phyloP scores from a whole-genome alignment of 257 asterid genomes.

The Datura wrightii region DNA sequence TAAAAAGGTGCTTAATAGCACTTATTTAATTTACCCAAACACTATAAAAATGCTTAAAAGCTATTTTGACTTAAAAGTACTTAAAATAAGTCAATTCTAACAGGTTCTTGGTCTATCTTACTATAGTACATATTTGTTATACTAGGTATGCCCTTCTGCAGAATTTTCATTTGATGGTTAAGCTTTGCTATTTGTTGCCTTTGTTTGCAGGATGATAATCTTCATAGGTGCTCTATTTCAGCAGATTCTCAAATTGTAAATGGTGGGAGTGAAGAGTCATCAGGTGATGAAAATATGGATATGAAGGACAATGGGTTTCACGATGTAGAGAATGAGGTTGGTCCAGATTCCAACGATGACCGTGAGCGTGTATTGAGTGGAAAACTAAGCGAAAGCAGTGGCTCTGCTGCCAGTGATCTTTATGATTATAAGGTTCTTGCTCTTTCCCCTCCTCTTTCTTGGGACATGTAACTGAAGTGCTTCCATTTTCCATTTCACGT shows the following conservation, averaged over 20 bases:
- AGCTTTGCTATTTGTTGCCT: constrained; percentile 32
- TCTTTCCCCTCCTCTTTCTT: constrained; percentile 28
- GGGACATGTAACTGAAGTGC: not conserved
- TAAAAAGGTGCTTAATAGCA: too few species aligned
- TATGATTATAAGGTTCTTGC: constrained; percentile 81
- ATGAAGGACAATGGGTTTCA: constrained; percentile 76
- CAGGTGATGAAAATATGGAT: constrained; percentile 71
- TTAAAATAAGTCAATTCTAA: too few species aligned
- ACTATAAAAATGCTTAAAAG: too few species aligned
- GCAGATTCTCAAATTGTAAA: constrained; percentile 78
- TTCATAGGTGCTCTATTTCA: constrained; percentile 80
- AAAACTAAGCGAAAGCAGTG: constrained; percentile 89
- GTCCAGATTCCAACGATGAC: constrained; percentile 72
- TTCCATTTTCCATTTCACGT: not conserved
- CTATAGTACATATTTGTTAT: constrained; percentile 8
- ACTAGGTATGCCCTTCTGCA: not conserved
- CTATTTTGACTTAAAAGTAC: too few species aligned
- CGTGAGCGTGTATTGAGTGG: constrained; percentile 84
- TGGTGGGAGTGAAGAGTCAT: constrained; percentile 74
- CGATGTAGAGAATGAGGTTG: constrained; percentile 87
- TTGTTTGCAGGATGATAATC: constrained; percentile 68
- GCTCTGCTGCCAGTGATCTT: constrained; percentile 87
- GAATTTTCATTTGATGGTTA: constrained; percentile 17
- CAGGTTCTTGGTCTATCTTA: not conserved
- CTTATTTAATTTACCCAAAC: too few species aligned